These are phyloP conservation scores for Voacanga thouarsii DNA, from an alignment of 257 asterid species.

Conservation along the genomic window DNA sequence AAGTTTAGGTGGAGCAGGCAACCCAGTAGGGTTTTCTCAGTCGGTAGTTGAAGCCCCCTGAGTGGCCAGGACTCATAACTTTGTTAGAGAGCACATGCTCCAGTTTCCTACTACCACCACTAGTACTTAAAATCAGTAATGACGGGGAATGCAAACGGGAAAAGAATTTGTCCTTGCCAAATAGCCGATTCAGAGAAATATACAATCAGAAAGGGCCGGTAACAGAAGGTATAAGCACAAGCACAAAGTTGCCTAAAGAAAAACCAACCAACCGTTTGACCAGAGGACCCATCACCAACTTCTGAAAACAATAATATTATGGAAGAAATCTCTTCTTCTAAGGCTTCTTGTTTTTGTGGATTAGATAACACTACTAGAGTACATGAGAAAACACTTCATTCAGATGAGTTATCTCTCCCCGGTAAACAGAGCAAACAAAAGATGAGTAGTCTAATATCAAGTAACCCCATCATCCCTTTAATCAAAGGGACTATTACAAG, in stretches of 20 bases:
- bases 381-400: no score
- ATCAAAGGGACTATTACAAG: no score
- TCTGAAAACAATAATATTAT: constrained; percentile 9
- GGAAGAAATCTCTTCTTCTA: background rate
- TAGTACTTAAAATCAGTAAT: background rate
- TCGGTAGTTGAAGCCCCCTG: background rate
- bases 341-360: background rate
- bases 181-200: background rate
- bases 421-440: no score
- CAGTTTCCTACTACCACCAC: background rate
- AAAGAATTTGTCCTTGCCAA: background rate
- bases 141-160: background rate
- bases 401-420: no score
- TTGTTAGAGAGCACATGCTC: constrained; percentile 19
- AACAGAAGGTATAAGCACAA: constrained; percentile 1
- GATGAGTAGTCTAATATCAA: no score
- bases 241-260: constrained; percentile 22
- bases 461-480: no score
- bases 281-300: constrained; percentile 35
- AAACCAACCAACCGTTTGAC: constrained; percentile 47
- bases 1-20: background rate
- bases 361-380: no score
- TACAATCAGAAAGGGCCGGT: background rate
- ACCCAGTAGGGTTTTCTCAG: background rate
- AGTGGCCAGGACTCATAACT: background rate